phyloP scores from a whole-genome alignment of 192 early-diverging fungal genomes.

The Spizellomyces punctatus region DNA sequence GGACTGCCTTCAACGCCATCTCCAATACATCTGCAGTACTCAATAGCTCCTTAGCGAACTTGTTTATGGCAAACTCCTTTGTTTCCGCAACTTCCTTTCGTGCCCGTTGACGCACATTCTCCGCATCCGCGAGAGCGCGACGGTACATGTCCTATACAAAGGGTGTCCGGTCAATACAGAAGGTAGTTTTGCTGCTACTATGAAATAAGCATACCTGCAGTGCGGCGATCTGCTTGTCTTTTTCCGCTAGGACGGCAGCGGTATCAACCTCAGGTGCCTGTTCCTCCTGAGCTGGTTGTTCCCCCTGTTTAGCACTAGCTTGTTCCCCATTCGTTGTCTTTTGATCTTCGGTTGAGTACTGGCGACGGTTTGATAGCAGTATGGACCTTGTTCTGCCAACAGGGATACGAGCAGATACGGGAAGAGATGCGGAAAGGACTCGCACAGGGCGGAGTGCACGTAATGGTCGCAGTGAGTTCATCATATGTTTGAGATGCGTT shows the following conservation, averaged over 20 bases:
- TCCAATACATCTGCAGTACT: conserved; percentile 88
- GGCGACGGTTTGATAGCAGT: too few species aligned
- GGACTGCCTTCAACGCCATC: conserved; percentile 88
- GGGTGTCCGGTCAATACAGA: too few species aligned
- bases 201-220: conserved; percentile 58
- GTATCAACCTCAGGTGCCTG: neutral
- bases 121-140: conserved; percentile 91
- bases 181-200: too few species aligned
- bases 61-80: conserved; percentile 89
- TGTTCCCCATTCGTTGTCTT: too few species aligned
- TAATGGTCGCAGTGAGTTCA: too few species aligned
- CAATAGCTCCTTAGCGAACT: conserved; percentile 97
- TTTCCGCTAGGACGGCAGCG: conserved; percentile 46
- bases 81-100: conserved; percentile 82
- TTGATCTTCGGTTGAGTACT: too few species aligned
- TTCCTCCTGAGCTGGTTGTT: neutral
- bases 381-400: too few species aligned
- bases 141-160: conserved; percentile 78
- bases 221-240: conserved; percentile 80
- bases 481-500: too few species aligned
- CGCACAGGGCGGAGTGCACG: too few species aligned
- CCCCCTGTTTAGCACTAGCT: neutral
- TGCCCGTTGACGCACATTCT: conserved; percentile 91
- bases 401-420: too few species aligned
- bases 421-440: too few species aligned